phyloP scores from a whole-genome alignment of 371 early-diverging fungal species.

The Blakeslea trispora region DNA sequence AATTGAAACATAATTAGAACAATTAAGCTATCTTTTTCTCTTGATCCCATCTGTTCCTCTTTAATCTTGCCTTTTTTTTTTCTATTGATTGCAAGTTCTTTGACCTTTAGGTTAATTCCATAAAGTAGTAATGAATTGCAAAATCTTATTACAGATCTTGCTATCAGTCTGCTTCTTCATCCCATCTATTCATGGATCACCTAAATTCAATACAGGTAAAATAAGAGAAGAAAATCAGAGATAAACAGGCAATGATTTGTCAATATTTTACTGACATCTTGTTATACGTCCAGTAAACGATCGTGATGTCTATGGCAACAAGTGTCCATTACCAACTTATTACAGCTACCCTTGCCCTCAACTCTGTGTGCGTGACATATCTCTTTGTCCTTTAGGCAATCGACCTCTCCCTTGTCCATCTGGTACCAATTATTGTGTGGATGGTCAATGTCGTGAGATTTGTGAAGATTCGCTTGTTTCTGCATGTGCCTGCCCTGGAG shows the following conservation, averaged over 20 bases:
- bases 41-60: too few relatives aligned
- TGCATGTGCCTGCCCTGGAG: conserved; percentile 45
- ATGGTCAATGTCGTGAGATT: conserved; percentile 49
- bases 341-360: conserved; percentile 47
- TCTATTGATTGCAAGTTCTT: too few relatives aligned
- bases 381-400: conserved; percentile 35
- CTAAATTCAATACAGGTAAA: conserved; percentile 6
- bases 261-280: too few relatives aligned
- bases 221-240: too few relatives aligned
- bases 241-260: too few relatives aligned
- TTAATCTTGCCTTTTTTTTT: too few relatives aligned
- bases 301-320: conserved; percentile 39
- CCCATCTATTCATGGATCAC: neutral
- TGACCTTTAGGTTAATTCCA: too few relatives aligned
- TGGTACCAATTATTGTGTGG: conserved; percentile 49
- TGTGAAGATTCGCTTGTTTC: conserved; percentile 37
- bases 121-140: too few relatives aligned
- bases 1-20: too few relatives aligned
- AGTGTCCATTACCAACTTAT: conserved; percentile 47
- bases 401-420: conserved; percentile 36
- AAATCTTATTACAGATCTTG: too few relatives aligned
- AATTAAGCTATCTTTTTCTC: too few relatives aligned
- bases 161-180: too few relatives aligned
- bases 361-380: conserved; percentile 53
- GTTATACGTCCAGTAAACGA: conserved; percentile 43